phyloP scores from a whole-genome alignment of 768 basidiomycete species.

The Podaxis sp. region DNA sequence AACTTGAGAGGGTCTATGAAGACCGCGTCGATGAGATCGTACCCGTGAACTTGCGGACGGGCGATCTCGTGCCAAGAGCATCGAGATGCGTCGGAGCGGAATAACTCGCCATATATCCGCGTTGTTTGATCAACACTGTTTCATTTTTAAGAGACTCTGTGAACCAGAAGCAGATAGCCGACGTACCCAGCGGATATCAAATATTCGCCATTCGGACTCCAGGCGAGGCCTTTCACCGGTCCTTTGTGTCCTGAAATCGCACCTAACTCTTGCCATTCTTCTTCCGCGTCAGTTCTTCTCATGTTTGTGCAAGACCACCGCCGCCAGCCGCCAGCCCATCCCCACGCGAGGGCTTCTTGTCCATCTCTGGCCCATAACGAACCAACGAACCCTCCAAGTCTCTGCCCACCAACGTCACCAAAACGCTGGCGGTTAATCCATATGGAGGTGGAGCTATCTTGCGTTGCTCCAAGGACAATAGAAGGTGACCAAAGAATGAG shows the following conservation, averaged over 20 bases:
- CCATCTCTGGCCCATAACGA: slow-evolving; percentile 73
- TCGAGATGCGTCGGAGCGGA: slow-evolving; percentile 1
- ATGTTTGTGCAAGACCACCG: slow-evolving; percentile 58
- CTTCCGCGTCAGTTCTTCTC: slow-evolving; percentile 16
- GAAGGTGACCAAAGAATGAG: slow-evolving; percentile 93
- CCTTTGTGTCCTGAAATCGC: slow-evolving; percentile 85
- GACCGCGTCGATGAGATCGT: slow-evolving; percentile 78
- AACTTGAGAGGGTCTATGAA: slow-evolving; percentile 78
- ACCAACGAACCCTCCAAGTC: slow-evolving; percentile 90
- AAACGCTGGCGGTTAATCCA: slow-evolving; percentile 93
- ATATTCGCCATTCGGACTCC: slow-evolving; percentile 87
- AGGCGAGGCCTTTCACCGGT: slow-evolving; percentile 73
- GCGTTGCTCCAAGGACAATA: slow-evolving; percentile 29
- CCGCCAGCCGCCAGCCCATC: slow-evolving; percentile 94
- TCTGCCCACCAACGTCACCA: slow-evolving; percentile 89
- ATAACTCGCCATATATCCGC: slow-evolving; percentile 70
- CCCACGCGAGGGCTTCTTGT: slow-evolving; percentile 72
- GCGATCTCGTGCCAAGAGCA: slow-evolving; percentile 77
- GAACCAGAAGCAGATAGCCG: not conserved
- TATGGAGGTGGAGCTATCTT: slow-evolving; percentile 50
- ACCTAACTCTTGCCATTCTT: slow-evolving; percentile 72
- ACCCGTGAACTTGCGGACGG: slow-evolving; percentile 96
- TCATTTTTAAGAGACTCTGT: slow-evolving; percentile 5
- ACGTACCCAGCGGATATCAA: slow-evolving; percentile 80
- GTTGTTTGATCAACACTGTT: slow-evolving; percentile 86